Evolutionary conservation across 495 filamentous ascomycete genomes (phyloP).

Genomic region (Penicillium odoratum): DNA sequence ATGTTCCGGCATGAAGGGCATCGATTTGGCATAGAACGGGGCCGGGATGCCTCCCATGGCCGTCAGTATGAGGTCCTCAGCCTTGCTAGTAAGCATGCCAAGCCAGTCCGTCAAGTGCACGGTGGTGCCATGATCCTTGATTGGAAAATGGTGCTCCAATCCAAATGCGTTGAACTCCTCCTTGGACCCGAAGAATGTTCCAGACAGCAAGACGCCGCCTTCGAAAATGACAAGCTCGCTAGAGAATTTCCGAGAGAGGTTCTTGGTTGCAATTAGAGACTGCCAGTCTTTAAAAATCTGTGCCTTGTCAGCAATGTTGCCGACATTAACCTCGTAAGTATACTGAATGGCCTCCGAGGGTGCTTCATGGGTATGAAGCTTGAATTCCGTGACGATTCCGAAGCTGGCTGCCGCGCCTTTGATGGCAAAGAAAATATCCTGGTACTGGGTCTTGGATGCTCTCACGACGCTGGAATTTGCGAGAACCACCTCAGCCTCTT

Average conservation of each 20-base stretch:
- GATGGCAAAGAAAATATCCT: slow-evolving; percentile 54
- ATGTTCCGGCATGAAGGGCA: slow-evolving; percentile 51
- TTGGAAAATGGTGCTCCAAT: slow-evolving; percentile 33
- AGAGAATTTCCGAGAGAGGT: slow-evolving; percentile 54
- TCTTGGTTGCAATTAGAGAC: slow-evolving; percentile 33
- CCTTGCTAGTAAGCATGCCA: slow-evolving; percentile 47
- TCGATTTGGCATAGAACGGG: slow-evolving; percentile 47
- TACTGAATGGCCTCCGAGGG: slow-evolving; percentile 40
- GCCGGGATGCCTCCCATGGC: slow-evolving; percentile 34
- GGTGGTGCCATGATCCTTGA: slow-evolving; percentile 26
- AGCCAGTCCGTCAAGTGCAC: slow-evolving; percentile 57
- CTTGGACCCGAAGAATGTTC: slow-evolving; percentile 42
- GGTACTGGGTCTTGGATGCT: slow-evolving; percentile 36
- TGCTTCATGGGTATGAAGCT: slow-evolving; percentile 39
- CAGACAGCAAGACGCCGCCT: slow-evolving; percentile 32
- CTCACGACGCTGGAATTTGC: slow-evolving; percentile 53
- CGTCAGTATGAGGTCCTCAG: slow-evolving; percentile 40
- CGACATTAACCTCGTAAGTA: slow-evolving; percentile 39
- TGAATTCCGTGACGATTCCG: slow-evolving; percentile 50
- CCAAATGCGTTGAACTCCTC: slow-evolving; percentile 40
- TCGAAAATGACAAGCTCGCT: slow-evolving; percentile 33
- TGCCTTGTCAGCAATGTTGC: slow-evolving; percentile 24
- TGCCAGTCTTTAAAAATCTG: slow-evolving; percentile 44
- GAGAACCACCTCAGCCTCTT: slow-evolving; percentile 60
- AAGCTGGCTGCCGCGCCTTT: slow-evolving; percentile 48